Base-by-base conservation (phyloP, 2,329 filamentous ascomycete genomes). In the Ophiobolus disseminans region DNA sequence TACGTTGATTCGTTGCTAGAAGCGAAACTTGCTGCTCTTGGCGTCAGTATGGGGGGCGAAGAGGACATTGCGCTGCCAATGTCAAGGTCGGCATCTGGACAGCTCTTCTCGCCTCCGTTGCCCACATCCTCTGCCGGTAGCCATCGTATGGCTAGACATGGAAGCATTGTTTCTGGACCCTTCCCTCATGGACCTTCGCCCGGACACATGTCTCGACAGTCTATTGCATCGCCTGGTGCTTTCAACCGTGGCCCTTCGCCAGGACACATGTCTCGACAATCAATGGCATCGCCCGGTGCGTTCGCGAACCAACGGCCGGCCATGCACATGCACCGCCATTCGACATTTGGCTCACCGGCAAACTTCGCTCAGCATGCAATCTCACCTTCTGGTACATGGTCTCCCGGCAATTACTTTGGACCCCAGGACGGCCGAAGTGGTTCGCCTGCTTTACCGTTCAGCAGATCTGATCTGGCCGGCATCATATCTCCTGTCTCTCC, bases 11-110 rank as follows among this genome's bases (percentile, higher is more conserved):
- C 88, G 58, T 78, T 97, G 26, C 86, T 90, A 60, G 94, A 99
- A 76, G 91, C 93, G 52, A 99, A 97, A 75, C 80, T 99, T 42
- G 86, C 91, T 53, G 92, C 93, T 40, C 81, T 99, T 45, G 94
- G 94, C 57, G 94, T 97, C 10, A 91, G 86, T 14, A 81, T 90
- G 52, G 89, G 86, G 26, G 86, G 88, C 39, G 90, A 94, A 41
- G 84, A 86, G 9, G 76, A 82, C 51, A 74, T 80, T 42, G 77
- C 82, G 3, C 76, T 80, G 32, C 84, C 85, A 3, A 80, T 87
- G 57, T 93, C 91, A 11, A 80, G 87, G 48, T 87, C 89, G 63
- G 79, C 85, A 17, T 91, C 90, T 7, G 82, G 86, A 5, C 77
- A 93, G 40, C 85, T 90, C 4, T 91, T 93, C 66, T 95, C 92